Evolutionary conservation across 1,284 basidiomycete species (phyloP).

Genomic region (Melampsora larici-populina): DNA sequence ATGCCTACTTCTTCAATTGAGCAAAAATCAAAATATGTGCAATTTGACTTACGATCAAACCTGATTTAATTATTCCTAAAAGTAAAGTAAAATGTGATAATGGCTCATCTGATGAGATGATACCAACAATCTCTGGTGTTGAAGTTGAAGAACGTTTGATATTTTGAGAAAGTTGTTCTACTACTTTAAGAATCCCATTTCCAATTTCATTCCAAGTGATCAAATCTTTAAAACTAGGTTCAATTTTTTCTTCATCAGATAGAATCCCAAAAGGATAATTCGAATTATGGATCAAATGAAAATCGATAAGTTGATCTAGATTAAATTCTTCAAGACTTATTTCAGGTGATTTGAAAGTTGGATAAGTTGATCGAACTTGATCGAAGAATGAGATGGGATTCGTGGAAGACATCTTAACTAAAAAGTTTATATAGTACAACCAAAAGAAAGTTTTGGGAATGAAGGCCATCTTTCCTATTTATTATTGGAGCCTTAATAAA

Average conservation of each 20-base stretch:
- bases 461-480: no score
- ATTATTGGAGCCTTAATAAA: no score
- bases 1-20: no score
- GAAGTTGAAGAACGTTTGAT: background rate
- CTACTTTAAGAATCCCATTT: background rate
- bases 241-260: background rate
- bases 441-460: no score
- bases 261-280: background rate
- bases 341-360: background rate
- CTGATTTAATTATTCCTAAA: background rate
- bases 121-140: background rate
- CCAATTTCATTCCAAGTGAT: slow-evolving; percentile 1
- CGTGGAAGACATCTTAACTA: no score
- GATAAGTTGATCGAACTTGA: background rate
- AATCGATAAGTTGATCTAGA: background rate
- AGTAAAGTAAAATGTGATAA: background rate
- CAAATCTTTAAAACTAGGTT: background rate
- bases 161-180: background rate
- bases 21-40: no score
- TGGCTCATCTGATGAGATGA: background rate
- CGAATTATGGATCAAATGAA: background rate
- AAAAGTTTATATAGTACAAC: no score
- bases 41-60: background rate
- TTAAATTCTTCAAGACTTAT: background rate
- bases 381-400: background rate